Conservation (phyloP, 768 basidiomycete genomes). For the Ramaria sp. region DNA sequence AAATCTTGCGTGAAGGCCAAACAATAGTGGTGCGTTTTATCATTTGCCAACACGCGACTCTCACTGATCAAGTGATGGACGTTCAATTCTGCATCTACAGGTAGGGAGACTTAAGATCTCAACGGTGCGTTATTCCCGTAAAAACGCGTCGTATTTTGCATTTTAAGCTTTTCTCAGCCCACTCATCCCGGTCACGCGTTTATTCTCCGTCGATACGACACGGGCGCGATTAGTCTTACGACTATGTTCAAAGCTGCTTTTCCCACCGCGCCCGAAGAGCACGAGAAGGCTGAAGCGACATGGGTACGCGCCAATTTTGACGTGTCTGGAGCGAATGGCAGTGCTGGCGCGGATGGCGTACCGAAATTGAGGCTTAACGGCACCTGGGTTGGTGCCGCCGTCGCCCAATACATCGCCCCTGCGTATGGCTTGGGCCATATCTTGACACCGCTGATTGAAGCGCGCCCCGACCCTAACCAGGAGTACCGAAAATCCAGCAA, state of each 20-base stretch:
- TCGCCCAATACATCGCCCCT: constrained; percentile 59
- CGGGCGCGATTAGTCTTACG: constrained; percentile 82
- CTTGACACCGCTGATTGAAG: constrained; percentile 55
- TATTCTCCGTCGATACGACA: constrained; percentile 89
- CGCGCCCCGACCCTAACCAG: constrained; percentile 65
- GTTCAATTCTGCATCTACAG: constrained; percentile 25
- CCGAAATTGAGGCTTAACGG: constrained; percentile 72
- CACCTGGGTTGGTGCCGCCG: constrained; percentile 64
- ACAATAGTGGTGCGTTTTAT: constrained; percentile 61
- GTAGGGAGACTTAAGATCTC: constrained; percentile 86
- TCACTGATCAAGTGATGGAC: background rate
- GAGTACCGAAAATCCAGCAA: constrained; percentile 66
- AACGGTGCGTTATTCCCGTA: constrained; percentile 41
- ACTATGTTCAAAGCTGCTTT: constrained; percentile 97
- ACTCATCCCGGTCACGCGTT: constrained; percentile 57
- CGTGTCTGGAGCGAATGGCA: constrained; percentile 59
- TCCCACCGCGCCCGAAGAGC: constrained; percentile 63
- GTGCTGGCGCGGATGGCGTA: constrained; percentile 40
- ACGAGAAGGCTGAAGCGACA: constrained; percentile 68
- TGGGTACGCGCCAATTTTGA: constrained; percentile 81
- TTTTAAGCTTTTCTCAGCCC: constrained; percentile 14
- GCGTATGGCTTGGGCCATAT: constrained; percentile 53
- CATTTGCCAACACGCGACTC: background rate
- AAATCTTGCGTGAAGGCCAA: constrained; percentile 76
- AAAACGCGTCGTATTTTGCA: constrained; percentile 4